phyloP scores from a whole-genome alignment of 352 stramenopile genomes.

The Blastocystis hominis region DNA sequence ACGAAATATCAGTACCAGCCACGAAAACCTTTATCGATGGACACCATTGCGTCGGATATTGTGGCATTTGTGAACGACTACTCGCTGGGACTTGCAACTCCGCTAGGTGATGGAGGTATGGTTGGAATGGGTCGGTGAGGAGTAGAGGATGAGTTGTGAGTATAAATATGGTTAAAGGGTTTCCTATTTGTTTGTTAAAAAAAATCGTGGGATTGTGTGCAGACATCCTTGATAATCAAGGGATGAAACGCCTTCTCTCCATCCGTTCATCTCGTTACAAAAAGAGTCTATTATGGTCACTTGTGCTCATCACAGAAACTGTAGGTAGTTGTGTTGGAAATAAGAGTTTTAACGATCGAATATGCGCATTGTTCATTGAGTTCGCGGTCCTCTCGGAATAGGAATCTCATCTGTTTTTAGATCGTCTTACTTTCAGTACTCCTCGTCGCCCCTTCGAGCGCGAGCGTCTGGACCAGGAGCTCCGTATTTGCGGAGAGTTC shows the following conservation, averaged over 20 bases:
- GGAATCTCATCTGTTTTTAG: neutral
- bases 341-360: neutral
- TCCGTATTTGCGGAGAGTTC: slow-evolving; percentile 50
- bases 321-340: neutral
- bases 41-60: neutral
- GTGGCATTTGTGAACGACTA: slow-evolving; percentile 47
- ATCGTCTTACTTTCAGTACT: slow-evolving; percentile 50
- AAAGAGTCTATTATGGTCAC: slow-evolving; percentile 53
- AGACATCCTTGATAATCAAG: neutral
- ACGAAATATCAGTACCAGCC: slow-evolving; percentile 29
- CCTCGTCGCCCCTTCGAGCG: slow-evolving; percentile 1
- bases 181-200: neutral
- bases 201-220: neutral
- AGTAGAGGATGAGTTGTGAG: slow-evolving; percentile 22
- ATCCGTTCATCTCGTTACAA: neutral
- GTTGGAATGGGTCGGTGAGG: neutral
- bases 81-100: neutral
- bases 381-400: neutral
- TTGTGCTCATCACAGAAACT: slow-evolving; percentile 57
- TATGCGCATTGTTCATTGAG: neutral
- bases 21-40: neutral
- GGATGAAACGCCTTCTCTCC: neutral
- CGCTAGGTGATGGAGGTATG: neutral
- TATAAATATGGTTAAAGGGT: neutral
- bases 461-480: neutral